Evolutionary conservation across 257 asterid species (phyloP), one percentile per base, ranked within the genome.

Genomic region (Prunella vulgaris): DNA sequence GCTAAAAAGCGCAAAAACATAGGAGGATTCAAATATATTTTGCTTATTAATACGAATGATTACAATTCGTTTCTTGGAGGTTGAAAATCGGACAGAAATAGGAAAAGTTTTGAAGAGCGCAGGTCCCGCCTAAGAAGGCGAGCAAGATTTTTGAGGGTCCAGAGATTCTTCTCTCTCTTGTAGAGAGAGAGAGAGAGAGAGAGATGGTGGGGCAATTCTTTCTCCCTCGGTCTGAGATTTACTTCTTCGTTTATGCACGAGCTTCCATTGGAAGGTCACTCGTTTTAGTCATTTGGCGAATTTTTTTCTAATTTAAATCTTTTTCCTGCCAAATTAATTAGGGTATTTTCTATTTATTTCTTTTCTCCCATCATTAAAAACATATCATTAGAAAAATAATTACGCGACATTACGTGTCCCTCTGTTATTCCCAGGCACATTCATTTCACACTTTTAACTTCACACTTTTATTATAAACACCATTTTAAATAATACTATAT

Each of bases 111-210:
- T 63, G 44, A 70, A 57, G 60, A 44, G 27, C 17, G 60, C 15
- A 66, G 63, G 66, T 15, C 79, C 74, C 74, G 64, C 79, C 75
- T 24, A 72, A 52, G 57, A 62, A 62, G 22, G 49, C 17, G 69
- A 59, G 64, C 63, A 54, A 17, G 57, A 65, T 46, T 73, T n/a
- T 72, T 62, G n/a, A 67, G 20, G 71, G 75, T 54, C 72, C 58
- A 58, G 64, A n/a, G n/a, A n/a, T n/a, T 69, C 59, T 64, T 70
- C 65, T 65, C 58, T 30, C 65, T 60, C 65, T 58, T 58, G 77
- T 70, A 35, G 44, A 35, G 66, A 35, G 12, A 35, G 56, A 61
- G 28, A 60, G 66, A 32, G 25, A 60, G 48, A 60, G 28, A 60
- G 66, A 32, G 27, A 60, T 17, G 35, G 66, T n/a, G 37, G 40